These are phyloP conservation scores for Nicotiana benthamiana DNA, from an alignment of 257 asterid species.

Conservation along the genomic window DNA sequence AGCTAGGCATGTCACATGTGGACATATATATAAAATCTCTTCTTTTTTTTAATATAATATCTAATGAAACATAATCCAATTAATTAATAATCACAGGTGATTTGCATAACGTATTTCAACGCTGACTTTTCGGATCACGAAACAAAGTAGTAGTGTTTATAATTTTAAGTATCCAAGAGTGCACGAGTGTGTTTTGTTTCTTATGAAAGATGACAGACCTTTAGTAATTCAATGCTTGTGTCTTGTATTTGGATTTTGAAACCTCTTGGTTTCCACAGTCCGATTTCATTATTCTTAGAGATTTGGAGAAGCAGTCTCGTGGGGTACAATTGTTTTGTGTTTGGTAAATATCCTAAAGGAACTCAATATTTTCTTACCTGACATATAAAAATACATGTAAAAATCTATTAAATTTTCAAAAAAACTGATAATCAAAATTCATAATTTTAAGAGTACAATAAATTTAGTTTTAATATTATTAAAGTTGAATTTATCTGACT, in stretches of 20 bases:
- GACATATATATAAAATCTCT: neutral
- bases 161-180: neutral
- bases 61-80: neutral
- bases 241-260: neutral
- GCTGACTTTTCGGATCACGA: neutral
- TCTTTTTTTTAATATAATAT: neutral
- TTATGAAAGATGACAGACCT: neutral
- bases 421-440: too few species aligned
- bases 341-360: too few species aligned
- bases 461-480: too few species aligned
- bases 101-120: neutral
- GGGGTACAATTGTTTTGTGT: too few species aligned
- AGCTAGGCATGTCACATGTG: neutral
- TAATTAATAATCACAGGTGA: neutral
- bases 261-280: neutral
- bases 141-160: neutral
- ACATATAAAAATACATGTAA: too few species aligned
- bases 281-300: neutral
- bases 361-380: too few species aligned
- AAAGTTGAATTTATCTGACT: too few species aligned
- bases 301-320: neutral
- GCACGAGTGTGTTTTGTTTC: conserved; percentile 3
- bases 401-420: too few species aligned
- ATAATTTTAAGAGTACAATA: too few species aligned
- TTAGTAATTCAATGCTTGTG: neutral